A percentile compares a stretch with the other conserved stretches of the same genome.
phyloP scores from a whole-genome alignment of 2,329 filamentous ascomycete species.

The Elsinoe fawcettii region DNA sequence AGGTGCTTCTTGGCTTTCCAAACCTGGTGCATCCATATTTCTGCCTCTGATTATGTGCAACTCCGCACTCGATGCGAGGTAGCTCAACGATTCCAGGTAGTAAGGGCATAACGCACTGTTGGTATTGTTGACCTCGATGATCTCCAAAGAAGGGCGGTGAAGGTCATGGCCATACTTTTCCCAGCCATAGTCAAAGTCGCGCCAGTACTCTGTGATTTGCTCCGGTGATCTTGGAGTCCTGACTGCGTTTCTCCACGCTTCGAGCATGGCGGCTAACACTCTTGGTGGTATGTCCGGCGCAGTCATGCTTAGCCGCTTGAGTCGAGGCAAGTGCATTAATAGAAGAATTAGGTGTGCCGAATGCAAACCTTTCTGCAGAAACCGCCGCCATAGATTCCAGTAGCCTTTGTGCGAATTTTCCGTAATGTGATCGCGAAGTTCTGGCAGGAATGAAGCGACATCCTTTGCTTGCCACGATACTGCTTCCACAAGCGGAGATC shows the following conservation, averaged over 20 bases:
- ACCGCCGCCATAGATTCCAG: neutral
- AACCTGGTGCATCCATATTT: neutral
- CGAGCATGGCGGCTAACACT: neutral
- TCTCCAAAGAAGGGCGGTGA: neutral
- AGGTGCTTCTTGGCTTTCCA: neutral
- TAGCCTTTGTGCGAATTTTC: neutral
- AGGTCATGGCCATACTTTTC: neutral
- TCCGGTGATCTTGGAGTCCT: neutral
- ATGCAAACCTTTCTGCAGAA: neutral
- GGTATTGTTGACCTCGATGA: neutral
- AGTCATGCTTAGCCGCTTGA: slow-evolving; percentile 2
- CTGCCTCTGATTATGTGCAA: neutral
- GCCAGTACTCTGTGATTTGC: neutral
- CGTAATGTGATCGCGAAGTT: neutral
- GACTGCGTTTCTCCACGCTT: neutral
- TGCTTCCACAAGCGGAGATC: neutral
- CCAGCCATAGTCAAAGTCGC: neutral
- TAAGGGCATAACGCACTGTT: neutral
- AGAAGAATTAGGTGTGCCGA: neutral
- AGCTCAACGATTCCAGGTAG: neutral
- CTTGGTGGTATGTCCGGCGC: neutral
- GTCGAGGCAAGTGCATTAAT: slow-evolving; percentile 2
- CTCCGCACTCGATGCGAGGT: neutral
- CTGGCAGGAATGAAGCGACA: neutral
- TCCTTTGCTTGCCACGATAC: neutral